phyloP scores from a whole-genome alignment of 2,329 filamentous ascomycete species.

The Anthostomella pinea region DNA sequence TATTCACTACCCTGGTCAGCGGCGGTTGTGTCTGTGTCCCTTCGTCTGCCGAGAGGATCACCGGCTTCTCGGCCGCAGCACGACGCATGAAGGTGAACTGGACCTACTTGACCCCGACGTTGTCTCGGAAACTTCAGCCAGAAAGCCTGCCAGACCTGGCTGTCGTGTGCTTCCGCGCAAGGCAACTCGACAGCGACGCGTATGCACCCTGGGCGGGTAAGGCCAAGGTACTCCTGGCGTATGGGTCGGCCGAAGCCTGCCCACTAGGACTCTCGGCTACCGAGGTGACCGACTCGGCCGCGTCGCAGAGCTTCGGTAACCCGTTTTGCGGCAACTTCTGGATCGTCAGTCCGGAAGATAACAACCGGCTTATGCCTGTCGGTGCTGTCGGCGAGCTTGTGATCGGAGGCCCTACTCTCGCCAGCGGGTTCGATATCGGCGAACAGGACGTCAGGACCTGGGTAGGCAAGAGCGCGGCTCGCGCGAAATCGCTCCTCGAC shows the following conservation, averaged over 20 bases:
- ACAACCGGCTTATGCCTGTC: slow-evolving; percentile 48
- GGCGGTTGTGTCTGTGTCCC: slow-evolving; percentile 53
- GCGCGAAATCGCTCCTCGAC: slow-evolving; percentile 20
- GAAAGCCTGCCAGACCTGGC: slow-evolving; percentile 27
- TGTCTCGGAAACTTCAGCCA: slow-evolving; percentile 38
- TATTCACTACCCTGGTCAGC: slow-evolving; percentile 48
- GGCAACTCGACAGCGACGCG: slow-evolving; percentile 48
- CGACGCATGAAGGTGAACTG: slow-evolving; percentile 41
- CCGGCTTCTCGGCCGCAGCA: slow-evolving; percentile 41
- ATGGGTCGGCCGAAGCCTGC: slow-evolving; percentile 50
- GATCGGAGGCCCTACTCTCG: slow-evolving; percentile 54
- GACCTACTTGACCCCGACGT: slow-evolving; percentile 48
- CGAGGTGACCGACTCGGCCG: slow-evolving; percentile 36
- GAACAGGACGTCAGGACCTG: slow-evolving; percentile 28
- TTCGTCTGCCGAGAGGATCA: slow-evolving; percentile 39
- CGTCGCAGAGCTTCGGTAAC: slow-evolving; percentile 42
- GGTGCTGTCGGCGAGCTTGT: slow-evolving; percentile 58
- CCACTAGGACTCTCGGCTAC: slow-evolving; percentile 50
- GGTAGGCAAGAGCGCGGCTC: slow-evolving; percentile 16
- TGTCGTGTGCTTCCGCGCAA: slow-evolving; percentile 40
- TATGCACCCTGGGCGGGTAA: slow-evolving; percentile 45
- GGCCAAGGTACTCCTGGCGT: slow-evolving; percentile 47
- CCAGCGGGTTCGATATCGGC: slow-evolving; percentile 36
- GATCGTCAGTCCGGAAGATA: slow-evolving; percentile 52
- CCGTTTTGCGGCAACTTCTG: slow-evolving; percentile 50